Conservation (phyloP, 2,329 filamentous ascomycete genomes). For the Fusarium zealandicum region DNA sequence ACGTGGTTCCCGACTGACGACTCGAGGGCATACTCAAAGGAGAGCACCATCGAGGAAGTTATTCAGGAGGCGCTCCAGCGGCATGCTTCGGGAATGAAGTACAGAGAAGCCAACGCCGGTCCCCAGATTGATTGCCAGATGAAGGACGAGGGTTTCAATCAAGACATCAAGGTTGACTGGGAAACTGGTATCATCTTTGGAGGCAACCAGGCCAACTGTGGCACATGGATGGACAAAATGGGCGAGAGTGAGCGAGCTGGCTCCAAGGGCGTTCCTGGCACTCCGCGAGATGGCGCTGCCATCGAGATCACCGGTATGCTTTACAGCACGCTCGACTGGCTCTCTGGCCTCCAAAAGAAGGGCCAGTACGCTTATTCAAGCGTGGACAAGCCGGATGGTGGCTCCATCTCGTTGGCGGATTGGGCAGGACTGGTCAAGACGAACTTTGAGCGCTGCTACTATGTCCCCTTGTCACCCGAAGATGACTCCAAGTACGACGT, state of each 20-base stretch:
- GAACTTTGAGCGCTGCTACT: constrained; percentile 94
- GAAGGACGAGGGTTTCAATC: constrained; percentile 89
- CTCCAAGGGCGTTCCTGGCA: constrained; percentile 92
- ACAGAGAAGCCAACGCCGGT: constrained; percentile 93
- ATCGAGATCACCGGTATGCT: constrained; percentile 93
- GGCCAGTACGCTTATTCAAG: constrained; percentile 77
- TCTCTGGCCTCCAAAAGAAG: constrained; percentile 69
- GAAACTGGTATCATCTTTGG: constrained; percentile 88
- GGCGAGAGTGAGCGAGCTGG: constrained; percentile 92
- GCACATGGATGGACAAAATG: constrained; percentile 99
- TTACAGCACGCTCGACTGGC: constrained; percentile 88
- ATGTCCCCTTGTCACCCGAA: constrained; percentile 72
- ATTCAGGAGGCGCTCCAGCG: constrained; percentile 93
- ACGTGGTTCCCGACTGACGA: constrained; percentile 90
- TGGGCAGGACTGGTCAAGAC: constrained; percentile 83
- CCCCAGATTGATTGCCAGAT: constrained; percentile 90
- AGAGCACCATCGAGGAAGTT: constrained; percentile 85
- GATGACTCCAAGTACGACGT: constrained; percentile 83
- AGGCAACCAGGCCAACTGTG: constrained; percentile 92
- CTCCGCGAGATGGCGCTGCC: constrained; percentile 94
- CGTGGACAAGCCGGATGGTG: constrained; percentile 70
- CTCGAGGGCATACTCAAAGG: constrained; percentile 80
- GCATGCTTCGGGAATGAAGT: constrained; percentile 89
- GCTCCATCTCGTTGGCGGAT: constrained; percentile 70
- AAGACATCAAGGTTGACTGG: constrained; percentile 92